A percentile compares a stretch with the other conserved stretches of the same genome.
Conservation (phyloP, 768 basidiomycete genomes). For the Lactarius akahatsu region DNA sequence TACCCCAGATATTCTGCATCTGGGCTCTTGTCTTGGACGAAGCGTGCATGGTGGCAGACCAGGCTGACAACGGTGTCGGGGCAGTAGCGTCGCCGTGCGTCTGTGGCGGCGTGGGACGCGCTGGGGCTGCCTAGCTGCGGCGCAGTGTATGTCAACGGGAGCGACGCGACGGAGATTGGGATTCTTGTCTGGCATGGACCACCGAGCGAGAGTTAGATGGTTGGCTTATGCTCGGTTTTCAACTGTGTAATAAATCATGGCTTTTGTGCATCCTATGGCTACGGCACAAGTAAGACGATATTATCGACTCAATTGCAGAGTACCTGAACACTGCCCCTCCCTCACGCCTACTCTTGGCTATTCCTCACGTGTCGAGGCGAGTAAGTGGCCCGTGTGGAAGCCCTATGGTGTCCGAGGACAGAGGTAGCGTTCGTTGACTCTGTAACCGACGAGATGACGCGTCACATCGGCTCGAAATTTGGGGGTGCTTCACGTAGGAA, state of each 20-base stretch:
- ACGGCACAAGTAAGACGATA: neutral
- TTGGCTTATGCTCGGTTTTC: neutral
- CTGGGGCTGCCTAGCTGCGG: conserved; percentile 35
- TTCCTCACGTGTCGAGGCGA: neutral
- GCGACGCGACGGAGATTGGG: conserved; percentile 3
- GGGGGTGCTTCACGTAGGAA: neutral
- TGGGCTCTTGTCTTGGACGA: neutral
- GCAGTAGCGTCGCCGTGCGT: conserved; percentile 37
- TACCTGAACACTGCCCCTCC: neutral
- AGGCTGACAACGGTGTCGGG: conserved; percentile 14
- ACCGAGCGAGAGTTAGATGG: neutral
- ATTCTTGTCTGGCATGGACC: conserved; percentile 15
- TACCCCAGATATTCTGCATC: neutral
- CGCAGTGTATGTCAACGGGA: conserved; percentile 31
- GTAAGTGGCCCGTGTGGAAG: neutral
- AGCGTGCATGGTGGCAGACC: neutral
- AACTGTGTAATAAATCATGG: neutral
- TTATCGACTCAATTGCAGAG: neutral
- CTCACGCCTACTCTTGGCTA: neutral
- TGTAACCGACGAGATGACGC: neutral
- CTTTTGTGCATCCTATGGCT: neutral
- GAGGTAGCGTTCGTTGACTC: neutral
- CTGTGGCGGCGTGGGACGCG: conserved; percentile 31
- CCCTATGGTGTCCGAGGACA: neutral
- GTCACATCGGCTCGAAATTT: neutral